These are phyloP conservation scores for Trichoderma sp. DNA, from an alignment of 2,329 filamentous ascomycete genomes.

Conservation along the genomic window DNA sequence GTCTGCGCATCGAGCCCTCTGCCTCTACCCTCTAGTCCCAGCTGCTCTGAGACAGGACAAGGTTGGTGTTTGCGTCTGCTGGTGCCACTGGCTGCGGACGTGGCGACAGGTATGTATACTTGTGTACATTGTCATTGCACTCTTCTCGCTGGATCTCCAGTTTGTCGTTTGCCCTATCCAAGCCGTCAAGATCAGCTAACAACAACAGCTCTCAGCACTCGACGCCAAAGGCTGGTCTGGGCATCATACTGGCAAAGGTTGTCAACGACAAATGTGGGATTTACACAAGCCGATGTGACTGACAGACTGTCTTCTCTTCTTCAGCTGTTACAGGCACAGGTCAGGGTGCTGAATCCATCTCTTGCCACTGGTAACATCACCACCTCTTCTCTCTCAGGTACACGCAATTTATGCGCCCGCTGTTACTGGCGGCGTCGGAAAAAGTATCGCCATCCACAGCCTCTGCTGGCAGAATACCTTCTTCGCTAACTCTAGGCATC, in stretches of 20 bases:
- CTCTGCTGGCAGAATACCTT: not conserved
- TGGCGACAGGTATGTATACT: not conserved
- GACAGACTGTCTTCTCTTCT: not conserved
- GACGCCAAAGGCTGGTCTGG: not conserved
- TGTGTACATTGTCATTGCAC: not conserved
- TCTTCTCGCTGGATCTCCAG: not conserved
- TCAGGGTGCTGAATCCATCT: not conserved
- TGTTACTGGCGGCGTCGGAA: not conserved
- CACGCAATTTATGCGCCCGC: not conserved
- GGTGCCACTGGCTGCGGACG: not conserved
- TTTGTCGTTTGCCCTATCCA: not conserved
- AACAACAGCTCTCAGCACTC: not conserved
- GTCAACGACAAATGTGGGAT: not conserved
- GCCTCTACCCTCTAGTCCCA: not conserved
- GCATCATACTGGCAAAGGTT: not conserved
- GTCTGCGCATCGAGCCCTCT: slow-evolving; percentile 8
- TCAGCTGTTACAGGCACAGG: not conserved
- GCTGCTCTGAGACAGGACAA: slow-evolving; percentile 9
- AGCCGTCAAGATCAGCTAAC: not conserved
- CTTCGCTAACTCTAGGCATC: slow-evolving; percentile 7
- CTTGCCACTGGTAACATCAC: not conserved
- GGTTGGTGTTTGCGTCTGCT: slow-evolving; percentile 3
- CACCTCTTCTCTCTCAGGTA: not conserved
- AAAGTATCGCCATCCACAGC: not conserved
- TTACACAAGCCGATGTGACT: not conserved